These are phyloP conservation scores for Coffea humblotiana DNA, from an alignment of 305 asterid genomes.

Conservation along the genomic window DNA sequence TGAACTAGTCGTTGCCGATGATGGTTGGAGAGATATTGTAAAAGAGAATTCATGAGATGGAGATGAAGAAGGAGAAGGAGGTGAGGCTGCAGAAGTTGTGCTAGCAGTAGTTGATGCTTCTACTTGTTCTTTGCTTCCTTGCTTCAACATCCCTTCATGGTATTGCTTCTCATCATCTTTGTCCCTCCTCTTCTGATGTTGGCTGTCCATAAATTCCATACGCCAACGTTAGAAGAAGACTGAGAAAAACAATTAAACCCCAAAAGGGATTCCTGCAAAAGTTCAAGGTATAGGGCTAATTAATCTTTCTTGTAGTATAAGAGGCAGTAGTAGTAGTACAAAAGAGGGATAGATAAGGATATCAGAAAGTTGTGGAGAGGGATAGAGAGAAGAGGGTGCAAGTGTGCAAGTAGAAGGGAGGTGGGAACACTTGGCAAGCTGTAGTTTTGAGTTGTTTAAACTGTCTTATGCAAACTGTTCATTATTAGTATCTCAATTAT, in stretches of 20 bases:
- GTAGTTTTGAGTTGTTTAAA: conserved; percentile 23
- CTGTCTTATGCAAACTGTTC: conserved; percentile 14
- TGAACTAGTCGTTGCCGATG: conserved; percentile 17
- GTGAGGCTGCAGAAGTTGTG: conserved; percentile 9
- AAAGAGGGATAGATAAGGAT: conserved; percentile 51
- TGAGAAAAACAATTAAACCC: not conserved
- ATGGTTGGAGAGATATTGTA: conserved; percentile 60
- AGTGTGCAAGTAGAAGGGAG: not conserved
- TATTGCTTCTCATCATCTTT: conserved; percentile 18
- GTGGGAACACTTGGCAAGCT: conserved; percentile 8
- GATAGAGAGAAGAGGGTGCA: conserved; percentile 12
- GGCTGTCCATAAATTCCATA: conserved; percentile 34
- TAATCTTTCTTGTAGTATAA: conserved; percentile 20
- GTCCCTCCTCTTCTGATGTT: conserved; percentile 26
- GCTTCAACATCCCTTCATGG: conserved; percentile 18
- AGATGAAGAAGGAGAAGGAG: conserved; percentile 54
- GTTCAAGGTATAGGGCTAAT: conserved; percentile 1
- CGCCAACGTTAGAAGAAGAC: conserved; percentile 9
- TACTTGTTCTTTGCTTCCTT: conserved; percentile 13
- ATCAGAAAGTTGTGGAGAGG: conserved; percentile 35
- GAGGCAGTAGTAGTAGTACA: not conserved
- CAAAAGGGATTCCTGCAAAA: conserved; percentile 5
- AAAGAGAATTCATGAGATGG: conserved; percentile 91
- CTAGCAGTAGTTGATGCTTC: not conserved
- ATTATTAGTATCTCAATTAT: conserved; percentile 21